phyloP scores from a whole-genome alignment of 139 green algal genomes.

The Chlamydomonas sphaeroides region DNA sequence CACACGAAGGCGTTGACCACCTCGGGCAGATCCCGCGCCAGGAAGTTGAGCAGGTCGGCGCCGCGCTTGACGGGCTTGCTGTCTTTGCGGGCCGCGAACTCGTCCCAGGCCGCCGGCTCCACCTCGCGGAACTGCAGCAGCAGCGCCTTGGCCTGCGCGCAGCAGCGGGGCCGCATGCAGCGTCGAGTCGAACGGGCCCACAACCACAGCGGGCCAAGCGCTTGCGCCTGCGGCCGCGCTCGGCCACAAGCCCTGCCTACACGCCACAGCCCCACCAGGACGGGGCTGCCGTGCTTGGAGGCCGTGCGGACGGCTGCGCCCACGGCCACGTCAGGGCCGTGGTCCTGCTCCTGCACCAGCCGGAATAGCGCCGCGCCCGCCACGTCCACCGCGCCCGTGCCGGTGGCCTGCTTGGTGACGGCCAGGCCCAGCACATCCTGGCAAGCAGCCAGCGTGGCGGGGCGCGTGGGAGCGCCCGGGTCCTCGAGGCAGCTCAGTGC shows the following conservation, averaged over 20 bases:
- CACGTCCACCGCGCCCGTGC: not conserved
- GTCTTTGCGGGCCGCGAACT: not conserved
- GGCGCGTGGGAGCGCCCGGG: not conserved
- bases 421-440: not conserved
- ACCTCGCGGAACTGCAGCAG: conserved; percentile 67
- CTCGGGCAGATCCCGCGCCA: conserved; percentile 61
- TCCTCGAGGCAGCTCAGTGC: conserved; percentile 14
- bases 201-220: no score
- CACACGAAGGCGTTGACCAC: conserved; percentile 23
- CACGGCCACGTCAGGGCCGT: not conserved
- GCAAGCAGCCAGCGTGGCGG: not conserved
- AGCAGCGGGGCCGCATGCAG: no score
- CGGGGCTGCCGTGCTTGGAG: not conserved
- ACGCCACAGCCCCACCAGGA: conserved; percentile 14
- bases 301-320: not conserved
- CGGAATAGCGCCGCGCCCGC: not conserved
- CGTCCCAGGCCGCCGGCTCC: conserved; percentile 36
- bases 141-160: conserved; percentile 73
- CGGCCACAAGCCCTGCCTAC: no score
- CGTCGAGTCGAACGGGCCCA: no score
- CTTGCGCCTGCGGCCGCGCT: no score
- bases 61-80: conserved; percentile 31
- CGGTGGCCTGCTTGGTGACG: not conserved
- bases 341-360: not conserved
- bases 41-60: conserved; percentile 68